These are phyloP conservation scores for Candida sonorensis DNA, from an alignment of 805 yeast genomes.

Conservation along the genomic window DNA sequence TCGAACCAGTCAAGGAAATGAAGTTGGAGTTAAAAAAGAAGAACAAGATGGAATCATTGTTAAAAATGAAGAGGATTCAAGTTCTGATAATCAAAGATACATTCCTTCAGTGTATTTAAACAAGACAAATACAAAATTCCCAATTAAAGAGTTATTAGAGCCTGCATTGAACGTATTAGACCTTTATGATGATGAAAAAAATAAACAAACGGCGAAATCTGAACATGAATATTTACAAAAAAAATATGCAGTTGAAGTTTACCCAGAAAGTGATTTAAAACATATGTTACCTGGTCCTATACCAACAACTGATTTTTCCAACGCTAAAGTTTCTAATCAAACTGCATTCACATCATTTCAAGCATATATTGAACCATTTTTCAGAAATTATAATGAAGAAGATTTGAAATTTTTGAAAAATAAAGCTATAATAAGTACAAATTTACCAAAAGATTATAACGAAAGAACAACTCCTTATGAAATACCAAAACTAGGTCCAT, in stretches of 20 bases:
- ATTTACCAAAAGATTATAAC: constrained; percentile 44
- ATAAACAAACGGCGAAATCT: constrained; percentile 54
- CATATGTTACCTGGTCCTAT: constrained; percentile 80
- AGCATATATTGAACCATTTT: constrained; percentile 78
- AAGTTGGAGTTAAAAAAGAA: constrained; percentile 1
- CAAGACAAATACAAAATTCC: constrained; percentile 10
- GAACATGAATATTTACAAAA: constrained; percentile 54
- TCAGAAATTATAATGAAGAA: constrained; percentile 70
- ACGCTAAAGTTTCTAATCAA: constrained; percentile 80
- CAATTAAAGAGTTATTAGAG: constrained; percentile 15
- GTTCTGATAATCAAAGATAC: too few relatives aligned
- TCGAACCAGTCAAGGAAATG: not conserved
- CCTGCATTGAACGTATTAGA: constrained; percentile 15
- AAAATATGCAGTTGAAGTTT: constrained; percentile 85
- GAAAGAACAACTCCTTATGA: constrained; percentile 64
- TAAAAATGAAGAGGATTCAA: constrained; percentile 9
- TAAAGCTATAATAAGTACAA: constrained; percentile 49
- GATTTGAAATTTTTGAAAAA: constrained; percentile 70
- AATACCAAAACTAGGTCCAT: constrained; percentile 80
- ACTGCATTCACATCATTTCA: constrained; percentile 87
- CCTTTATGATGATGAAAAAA: constrained; percentile 38
- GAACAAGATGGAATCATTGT: constrained; percentile 9
- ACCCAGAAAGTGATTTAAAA: constrained; percentile 70
- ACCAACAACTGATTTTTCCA: constrained; percentile 82
- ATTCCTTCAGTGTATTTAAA: constrained; percentile 38